Base-by-base conservation (phyloP, 1,284 basidiomycete genomes). In the Ceratobasidium sp. region DNA sequence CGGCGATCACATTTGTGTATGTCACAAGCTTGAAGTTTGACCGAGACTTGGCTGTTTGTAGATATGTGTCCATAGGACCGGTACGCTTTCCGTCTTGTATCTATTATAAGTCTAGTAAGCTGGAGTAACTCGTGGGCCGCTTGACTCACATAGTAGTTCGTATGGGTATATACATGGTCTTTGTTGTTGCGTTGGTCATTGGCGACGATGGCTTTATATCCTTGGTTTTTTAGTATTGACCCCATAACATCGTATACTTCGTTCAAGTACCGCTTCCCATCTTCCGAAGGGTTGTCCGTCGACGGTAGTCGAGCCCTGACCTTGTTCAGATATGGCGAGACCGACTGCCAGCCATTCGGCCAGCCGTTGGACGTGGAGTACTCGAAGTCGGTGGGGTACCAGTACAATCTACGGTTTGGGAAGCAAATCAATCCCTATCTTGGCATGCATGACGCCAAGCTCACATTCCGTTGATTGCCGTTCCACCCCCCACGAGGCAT, bases 401-500 rank as follows among this genome's bases (percentile, higher is more conserved):
- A 91, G 83, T 90, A 91, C 1, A 92, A 86, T 23, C 89, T 90
- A 26, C 9, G 23, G 56, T 17, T 46, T n/a, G 26, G 40, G 56
- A 17, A 67, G 52, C 38, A 17, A 50, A 67, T 44, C 17, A 40
- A 40, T 44, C 26, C 26, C 5, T 17, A 52, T 3, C 15, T 17
- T 2, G 3, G 2, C 23, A 3, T n/a, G 13, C 62, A 5, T 38
- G n/a, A 28, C 65, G 50, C 57, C 66, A 28, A n/a, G 50, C 89
- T 83, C 81, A 90, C 90, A 88, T 89, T 83, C 90, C 91, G 83
- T 92, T 91, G 81, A 92, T 86, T 0, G 90, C 87, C 9, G 89
- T 89, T 70, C 90, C 90, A 56, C 91, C 91, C 70, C 91, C 91
- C 42, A 91, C 81, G n/a, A 91, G 82, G 82, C 90, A 92, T 20